Conservation (phyloP, 805 yeast genomes). For the Barnettozyma siamensis region DNA sequence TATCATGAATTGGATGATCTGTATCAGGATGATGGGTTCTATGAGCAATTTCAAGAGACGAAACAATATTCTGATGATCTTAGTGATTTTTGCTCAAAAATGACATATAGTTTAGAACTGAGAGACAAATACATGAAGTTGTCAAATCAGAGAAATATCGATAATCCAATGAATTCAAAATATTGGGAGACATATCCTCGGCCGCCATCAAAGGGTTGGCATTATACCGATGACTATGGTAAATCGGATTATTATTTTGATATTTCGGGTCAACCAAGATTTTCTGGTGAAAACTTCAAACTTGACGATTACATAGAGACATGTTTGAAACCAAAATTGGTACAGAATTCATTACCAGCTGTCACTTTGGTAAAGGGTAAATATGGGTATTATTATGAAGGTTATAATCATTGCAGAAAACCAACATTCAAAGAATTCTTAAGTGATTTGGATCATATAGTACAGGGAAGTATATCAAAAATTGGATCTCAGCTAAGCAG, state of each 20-base stretch:
- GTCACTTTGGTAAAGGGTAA: neutral
- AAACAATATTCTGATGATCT: slow-evolving; percentile 12
- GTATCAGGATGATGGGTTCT: slow-evolving; percentile 3
- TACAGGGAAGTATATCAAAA: slow-evolving; percentile 15
- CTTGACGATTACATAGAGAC: slow-evolving; percentile 23
- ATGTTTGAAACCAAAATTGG: slow-evolving; percentile 3
- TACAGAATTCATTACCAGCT: neutral
- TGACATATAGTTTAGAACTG: slow-evolving; percentile 33
- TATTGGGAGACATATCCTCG: slow-evolving; percentile 82
- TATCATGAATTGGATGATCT: slow-evolving; percentile 6
- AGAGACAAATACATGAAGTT: slow-evolving; percentile 60
- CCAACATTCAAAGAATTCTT: slow-evolving; percentile 29
- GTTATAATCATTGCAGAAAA: slow-evolving; percentile 1
- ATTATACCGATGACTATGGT: slow-evolving; percentile 28
- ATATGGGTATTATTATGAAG: neutral
- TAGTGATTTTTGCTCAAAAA: slow-evolving; percentile 9
- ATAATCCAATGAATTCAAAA: slow-evolving; percentile 65
- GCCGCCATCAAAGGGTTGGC: slow-evolving; percentile 47
- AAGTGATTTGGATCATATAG: slow-evolving; percentile 25
- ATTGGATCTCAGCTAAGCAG: slow-evolving; percentile 15
- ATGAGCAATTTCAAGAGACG: slow-evolving; percentile 10
- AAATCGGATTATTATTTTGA: slow-evolving; percentile 23
- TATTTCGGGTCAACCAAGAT: slow-evolving; percentile 21
- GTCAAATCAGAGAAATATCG: slow-evolving; percentile 60
- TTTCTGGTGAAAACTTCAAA: slow-evolving; percentile 33